Percentiles rank a stretch among this genome's conserved stretches.
Evolutionary conservation across 148 eudicot species (phyloP).

Genomic region (Dianthus caryophyllus): DNA sequence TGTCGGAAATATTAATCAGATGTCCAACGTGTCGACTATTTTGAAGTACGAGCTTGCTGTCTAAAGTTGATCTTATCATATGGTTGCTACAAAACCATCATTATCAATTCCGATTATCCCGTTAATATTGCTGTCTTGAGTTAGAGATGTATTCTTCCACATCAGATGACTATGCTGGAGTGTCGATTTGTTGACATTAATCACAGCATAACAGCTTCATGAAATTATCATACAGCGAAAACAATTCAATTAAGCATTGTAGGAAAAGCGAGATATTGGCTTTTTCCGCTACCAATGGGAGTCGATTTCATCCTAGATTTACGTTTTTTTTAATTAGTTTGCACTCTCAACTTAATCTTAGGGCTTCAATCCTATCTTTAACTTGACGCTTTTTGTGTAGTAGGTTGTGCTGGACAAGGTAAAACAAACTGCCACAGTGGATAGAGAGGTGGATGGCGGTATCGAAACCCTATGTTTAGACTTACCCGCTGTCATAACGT

Average conservation of each 20-base stretch:
- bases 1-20: too few relatives aligned
- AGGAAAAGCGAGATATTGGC: background rate
- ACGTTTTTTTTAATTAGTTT: background rate
- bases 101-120: too few relatives aligned
- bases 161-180: too few relatives aligned
- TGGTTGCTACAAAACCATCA: background rate
- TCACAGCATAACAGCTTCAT: background rate
- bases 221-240: background rate
- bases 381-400: constrained; percentile 20
- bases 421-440: constrained; percentile 70
- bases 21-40: too few relatives aligned
- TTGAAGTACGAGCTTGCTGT: too few relatives aligned
- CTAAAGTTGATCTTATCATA: background rate
- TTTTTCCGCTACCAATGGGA: background rate
- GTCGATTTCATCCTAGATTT: background rate
- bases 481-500: constrained; percentile 93
- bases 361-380: background rate
- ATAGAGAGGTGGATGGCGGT: constrained; percentile 98
- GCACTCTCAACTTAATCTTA: background rate
- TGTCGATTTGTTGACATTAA: too few relatives aligned
- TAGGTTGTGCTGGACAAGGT: constrained; percentile 87
- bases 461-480: constrained; percentile 78
- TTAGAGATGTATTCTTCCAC: too few relatives aligned
- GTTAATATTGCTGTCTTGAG: too few relatives aligned
- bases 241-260: background rate